These are phyloP conservation scores for Stagonosporopsis chrysanthemi DNA, from an alignment of 2,329 filamentous ascomycete genomes.

Conservation along the genomic window DNA sequence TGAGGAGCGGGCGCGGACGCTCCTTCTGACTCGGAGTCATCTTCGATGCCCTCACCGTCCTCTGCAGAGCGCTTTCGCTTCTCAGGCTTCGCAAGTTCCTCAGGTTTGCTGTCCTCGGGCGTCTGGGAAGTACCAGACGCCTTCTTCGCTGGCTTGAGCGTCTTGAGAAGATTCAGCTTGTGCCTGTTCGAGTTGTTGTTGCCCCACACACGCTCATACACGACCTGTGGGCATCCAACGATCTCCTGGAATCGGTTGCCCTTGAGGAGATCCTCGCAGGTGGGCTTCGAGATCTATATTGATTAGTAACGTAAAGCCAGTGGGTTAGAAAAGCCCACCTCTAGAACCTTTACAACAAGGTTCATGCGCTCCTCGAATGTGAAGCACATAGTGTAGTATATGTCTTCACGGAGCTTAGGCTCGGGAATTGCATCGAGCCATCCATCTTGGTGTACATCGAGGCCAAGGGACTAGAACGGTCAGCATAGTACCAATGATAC, in stretches of 20 bases:
- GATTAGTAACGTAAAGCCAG: not conserved
- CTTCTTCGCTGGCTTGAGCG: not conserved
- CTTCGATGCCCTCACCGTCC: not conserved
- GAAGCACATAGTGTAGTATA: not conserved
- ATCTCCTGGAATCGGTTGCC: not conserved
- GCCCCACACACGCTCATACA: not conserved
- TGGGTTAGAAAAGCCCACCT: not conserved
- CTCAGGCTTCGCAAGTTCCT: not conserved
- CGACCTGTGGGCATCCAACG: not conserved
- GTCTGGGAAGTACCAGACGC: not conserved
- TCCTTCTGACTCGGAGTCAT: not conserved
- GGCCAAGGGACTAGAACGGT: not conserved
- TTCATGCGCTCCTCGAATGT: constrained; percentile 4
- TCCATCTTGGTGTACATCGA: not conserved
- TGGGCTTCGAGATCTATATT: not conserved
- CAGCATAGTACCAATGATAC: not conserved
- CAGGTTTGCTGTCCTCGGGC: too few relatives aligned
- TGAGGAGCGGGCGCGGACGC: not conserved
- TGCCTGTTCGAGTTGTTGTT: not conserved
- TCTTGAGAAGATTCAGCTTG: not conserved
- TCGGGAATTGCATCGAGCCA: not conserved
- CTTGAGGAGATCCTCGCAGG: not conserved
- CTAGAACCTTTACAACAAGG: not conserved
- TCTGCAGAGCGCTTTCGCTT: not conserved
- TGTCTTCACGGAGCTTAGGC: not conserved